Base-by-base conservation (phyloP, 257 asterid genomes). In the Fraxinus pennsylvanica region DNA sequence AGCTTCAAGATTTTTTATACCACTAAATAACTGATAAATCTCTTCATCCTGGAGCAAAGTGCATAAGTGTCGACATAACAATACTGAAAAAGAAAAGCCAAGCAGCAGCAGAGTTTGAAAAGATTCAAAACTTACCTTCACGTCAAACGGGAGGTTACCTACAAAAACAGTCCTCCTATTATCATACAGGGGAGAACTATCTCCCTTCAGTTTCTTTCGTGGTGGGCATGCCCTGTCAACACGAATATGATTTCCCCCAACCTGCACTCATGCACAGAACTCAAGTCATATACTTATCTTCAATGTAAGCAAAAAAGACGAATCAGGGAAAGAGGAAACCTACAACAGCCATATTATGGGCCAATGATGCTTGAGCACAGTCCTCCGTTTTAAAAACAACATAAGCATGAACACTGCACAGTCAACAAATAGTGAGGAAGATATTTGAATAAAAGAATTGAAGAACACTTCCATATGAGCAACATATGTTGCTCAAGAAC, bases 191-290 rank as follows among this genome's bases (percentile, higher is more conserved):
- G 83, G 82, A 85, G 87, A 32, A 82, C 50, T 38, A 63, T 88
- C 98, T 81, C 92, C 97, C 88, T 92, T 96, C 81, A 90, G 75
- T 86, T 93, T 96, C 94, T 96, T 96, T 71, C 97, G 94, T 0
- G 99, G 99, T 75, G 99, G 99, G 85, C 99, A 93, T 39, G 99
- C 97, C 87, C 97, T 87, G 82, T 96, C 98, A 68, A 96, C 98
- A 63, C 97, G 97, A 77, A 96, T 90, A 84, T 93, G 99, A 84
- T 94, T 89, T 79, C 97, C 98, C 79, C 89, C 92, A 79, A 96
- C 90, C 99, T 96, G 79, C 52, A 82, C 1, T 38, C 84, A 74
- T 75, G 84, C 73, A 72, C 74, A 80, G 30, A 21, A 41, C 75
- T n/a, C 22, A 27, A 59, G 12, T 47, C 33, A 29, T 41, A 2